These are phyloP conservation scores for Magnusiomyces ingens DNA, from an alignment of 1,139 yeast species.

Conservation along the genomic window DNA sequence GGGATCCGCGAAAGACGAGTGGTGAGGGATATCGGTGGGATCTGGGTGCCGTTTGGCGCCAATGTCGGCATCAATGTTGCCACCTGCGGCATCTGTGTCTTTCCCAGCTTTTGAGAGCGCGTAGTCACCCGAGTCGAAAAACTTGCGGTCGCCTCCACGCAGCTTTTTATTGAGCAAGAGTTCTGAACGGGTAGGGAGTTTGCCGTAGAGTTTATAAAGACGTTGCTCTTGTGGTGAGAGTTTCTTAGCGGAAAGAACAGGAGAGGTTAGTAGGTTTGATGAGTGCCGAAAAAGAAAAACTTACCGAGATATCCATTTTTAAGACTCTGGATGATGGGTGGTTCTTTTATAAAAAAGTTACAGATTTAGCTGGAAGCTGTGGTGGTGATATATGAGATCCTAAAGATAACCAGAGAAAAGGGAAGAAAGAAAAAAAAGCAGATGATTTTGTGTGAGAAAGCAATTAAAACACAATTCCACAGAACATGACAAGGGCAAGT, in stretches of 20 bases:
- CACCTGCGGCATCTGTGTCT: conserved; percentile 8
- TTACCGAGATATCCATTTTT: background rate
- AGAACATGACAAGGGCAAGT: too few relatives aligned
- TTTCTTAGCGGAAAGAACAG: background rate
- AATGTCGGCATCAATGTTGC: conserved; percentile 20
- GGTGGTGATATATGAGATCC: too few relatives aligned
- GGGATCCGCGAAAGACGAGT: background rate
- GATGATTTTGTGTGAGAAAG: too few relatives aligned
- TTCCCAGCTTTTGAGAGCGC: conserved; percentile 75
- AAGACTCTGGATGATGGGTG: too few relatives aligned
- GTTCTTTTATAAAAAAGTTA: too few relatives aligned
- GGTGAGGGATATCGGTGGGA: conserved; percentile 38
- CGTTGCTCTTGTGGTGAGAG: conserved; percentile 35
- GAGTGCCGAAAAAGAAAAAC: background rate
- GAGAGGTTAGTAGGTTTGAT: background rate
- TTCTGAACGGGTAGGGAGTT: conserved; percentile 80
- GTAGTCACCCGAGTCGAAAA: conserved; percentile 95
- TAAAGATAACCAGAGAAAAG: background rate
- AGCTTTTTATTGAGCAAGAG: conserved; percentile 29
- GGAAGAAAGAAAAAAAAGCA: background rate
- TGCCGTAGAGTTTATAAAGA: conserved; percentile 76
- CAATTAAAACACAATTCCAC: too few relatives aligned
- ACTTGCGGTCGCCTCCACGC: conserved; percentile 58
- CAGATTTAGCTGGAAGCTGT: too few relatives aligned
- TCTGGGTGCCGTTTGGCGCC: conserved; percentile 39